Evolutionary conservation across 306 rosid species (phyloP).

Genomic region (Begonia peltatifolia): DNA sequence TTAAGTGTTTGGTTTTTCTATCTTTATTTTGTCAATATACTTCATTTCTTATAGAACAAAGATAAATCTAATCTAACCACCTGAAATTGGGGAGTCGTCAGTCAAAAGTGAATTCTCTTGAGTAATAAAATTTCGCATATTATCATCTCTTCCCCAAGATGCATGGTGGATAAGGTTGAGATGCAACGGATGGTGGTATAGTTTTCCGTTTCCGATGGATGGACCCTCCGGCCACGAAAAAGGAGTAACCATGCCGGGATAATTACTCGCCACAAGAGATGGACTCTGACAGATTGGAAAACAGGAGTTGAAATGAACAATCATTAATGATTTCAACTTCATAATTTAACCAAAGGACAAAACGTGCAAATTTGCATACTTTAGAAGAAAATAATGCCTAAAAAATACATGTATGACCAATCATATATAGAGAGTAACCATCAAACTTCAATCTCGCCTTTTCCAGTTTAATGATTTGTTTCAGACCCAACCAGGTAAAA

Average conservation of each 20-base stretch:
- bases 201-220: conserved; percentile 47
- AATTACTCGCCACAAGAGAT: conserved; percentile 44
- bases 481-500: no score
- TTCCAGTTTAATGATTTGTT: no score
- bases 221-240: conserved; percentile 53
- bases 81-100: conserved; percentile 79
- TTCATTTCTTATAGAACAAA: no score
- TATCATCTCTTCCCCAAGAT: conserved; percentile 63
- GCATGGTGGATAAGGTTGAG: conserved; percentile 45
- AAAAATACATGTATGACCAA: no score
- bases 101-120: conserved; percentile 68
- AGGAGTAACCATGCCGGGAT: conserved; percentile 42
- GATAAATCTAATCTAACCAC: conserved; percentile 14
- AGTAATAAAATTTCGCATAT: conserved; percentile 42
- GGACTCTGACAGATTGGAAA: conserved; percentile 30
- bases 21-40: no score
- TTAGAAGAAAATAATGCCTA: no score
- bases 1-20: no score
- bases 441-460: no score
- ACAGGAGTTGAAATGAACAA: neutral
- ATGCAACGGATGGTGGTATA: conserved; percentile 67
- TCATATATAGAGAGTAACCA: no score
- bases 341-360: no score
- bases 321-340: no score
- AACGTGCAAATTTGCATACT: no score